Base-by-base conservation (phyloP, 441 rosid species). In the Gossypium aridum region DNA sequence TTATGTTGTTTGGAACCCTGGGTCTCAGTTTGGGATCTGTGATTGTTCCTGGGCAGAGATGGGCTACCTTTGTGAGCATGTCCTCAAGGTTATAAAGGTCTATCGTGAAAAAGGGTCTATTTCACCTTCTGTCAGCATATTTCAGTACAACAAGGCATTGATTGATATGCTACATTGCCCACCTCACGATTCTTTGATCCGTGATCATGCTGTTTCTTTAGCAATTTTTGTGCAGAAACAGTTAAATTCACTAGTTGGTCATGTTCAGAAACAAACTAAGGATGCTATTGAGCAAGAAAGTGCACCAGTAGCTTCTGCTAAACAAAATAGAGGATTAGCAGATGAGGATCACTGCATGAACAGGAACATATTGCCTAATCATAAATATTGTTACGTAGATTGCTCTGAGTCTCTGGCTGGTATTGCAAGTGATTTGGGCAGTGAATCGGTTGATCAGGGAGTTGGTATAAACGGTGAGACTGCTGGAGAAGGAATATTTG, bases 1-100 rank as follows among this genome's bases (percentile, higher is more conserved):
- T 75, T 86, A 90, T 78, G 82, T 87, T 68, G 92, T 94, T 26
- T 73, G 86, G 90, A 94, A 89, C 80, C 92, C 92, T 28, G 93
- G 96, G 54, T 94, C 98, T 45, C 89, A 86, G 76, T 86, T 87
- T 78, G 85, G 92, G 74, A 34, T 91, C 59, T 94, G 99, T 77
- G 85, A 87, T 82, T 92, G 98, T 78, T 59, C 80, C 72, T 90
- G 92, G 96, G 93, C 98, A 53, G 91, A 84, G 75, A 85, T 80
- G 84, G 99, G 99, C 60, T 78, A 90, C 81, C 84, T 89, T 25
- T 92, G 98, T 57, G 89, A 91, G 87, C 97, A 92, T 73, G 82
- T 91, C 56, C 67, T 87, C 68, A 94, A 92, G 77, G 87, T 87
- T 71, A 84, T 78, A 25, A 86, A 81, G 69, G 45, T 85, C 45